Evolutionary conservation across 371 early-diverging fungal species (phyloP).

Genomic region (Parasitella parasitica): DNA sequence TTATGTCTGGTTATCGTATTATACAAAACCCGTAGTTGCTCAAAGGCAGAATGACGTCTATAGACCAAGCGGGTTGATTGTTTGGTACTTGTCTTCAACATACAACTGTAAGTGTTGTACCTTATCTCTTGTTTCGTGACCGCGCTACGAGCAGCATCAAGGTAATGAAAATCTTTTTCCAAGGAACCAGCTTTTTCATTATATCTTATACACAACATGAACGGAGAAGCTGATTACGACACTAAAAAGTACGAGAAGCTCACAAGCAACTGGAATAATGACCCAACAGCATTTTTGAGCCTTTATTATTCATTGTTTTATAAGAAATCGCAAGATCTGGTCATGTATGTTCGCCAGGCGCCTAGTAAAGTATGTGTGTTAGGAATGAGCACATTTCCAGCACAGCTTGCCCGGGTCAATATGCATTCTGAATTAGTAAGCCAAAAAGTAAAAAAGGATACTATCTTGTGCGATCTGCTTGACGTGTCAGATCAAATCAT

Average conservation of each 20-base stretch:
- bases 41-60: too few species aligned
- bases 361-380: slow-evolving; percentile 54
- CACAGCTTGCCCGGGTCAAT: background rate
- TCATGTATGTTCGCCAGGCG: slow-evolving; percentile 45
- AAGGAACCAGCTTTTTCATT: too few species aligned
- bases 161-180: background rate
- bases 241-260: slow-evolving; percentile 17
- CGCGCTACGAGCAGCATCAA: background rate
- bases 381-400: slow-evolving; percentile 30
- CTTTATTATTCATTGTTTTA: slow-evolving; percentile 46
- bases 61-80: too few species aligned
- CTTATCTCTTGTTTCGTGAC: too few species aligned
- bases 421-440: slow-evolving; percentile 14
- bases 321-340: slow-evolving; percentile 18
- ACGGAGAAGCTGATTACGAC: slow-evolving; percentile 26
- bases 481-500: slow-evolving; percentile 10
- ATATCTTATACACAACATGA: background rate
- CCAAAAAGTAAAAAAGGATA: slow-evolving; percentile 29
- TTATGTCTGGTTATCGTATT: too few species aligned
- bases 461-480: slow-evolving; percentile 25
- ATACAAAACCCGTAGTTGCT: too few species aligned
- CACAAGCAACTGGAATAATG: slow-evolving; percentile 25
- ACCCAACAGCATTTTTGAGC: slow-evolving; percentile 30
- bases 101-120: too few species aligned
- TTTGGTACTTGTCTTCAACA: too few species aligned